A percentile compares a stretch with the other conserved stretches of the same genome.
Evolutionary conservation across 2,329 filamentous ascomycete species (phyloP).

Genomic region (Colletotrichum cereale): DNA sequence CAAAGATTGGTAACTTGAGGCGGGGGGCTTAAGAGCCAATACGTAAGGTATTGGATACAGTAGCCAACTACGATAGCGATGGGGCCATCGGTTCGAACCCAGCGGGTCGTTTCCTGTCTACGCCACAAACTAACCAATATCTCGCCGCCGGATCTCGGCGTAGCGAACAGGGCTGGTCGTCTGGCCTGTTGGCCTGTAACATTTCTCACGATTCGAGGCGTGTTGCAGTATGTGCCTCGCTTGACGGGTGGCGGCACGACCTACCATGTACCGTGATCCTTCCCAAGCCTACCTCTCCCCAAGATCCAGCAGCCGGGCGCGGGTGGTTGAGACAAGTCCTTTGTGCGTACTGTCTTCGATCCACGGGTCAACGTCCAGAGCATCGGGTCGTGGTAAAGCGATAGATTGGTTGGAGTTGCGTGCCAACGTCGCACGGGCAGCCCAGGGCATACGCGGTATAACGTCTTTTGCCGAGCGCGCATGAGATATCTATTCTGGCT

Average conservation of each 20-base stretch:
- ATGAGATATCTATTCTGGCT: not conserved
- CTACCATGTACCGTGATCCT: not conserved
- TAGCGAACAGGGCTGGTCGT: not conserved
- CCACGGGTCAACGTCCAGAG: slow-evolving; percentile 24
- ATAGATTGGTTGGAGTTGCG: slow-evolving; percentile 11
- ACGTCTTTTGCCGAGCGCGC: slow-evolving; percentile 31
- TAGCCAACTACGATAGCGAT: not conserved
- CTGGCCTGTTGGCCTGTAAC: not conserved
- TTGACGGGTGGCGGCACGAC: slow-evolving; percentile 5
- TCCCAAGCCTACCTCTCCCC: not conserved
- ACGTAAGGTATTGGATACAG: not conserved
- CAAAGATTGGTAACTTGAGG: not conserved
- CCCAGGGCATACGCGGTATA: slow-evolving; percentile 25
- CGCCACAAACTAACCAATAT: too few relatives aligned
- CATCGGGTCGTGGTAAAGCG: slow-evolving; percentile 18
- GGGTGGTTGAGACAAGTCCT: slow-evolving; percentile 28
- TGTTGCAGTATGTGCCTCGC: not conserved
- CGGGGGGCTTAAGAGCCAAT: not conserved
- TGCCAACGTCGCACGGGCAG: slow-evolving; percentile 19
- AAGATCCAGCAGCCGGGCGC: slow-evolving; percentile 21
- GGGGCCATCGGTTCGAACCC: not conserved
- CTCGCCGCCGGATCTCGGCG: not conserved
- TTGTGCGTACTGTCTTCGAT: slow-evolving; percentile 36
- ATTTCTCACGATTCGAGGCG: not conserved
- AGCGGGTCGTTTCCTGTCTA: not conserved